Evolutionary conservation across 2,329 filamentous ascomycete species (phyloP).

Genomic region (Pestalotiopsis sp.): DNA sequence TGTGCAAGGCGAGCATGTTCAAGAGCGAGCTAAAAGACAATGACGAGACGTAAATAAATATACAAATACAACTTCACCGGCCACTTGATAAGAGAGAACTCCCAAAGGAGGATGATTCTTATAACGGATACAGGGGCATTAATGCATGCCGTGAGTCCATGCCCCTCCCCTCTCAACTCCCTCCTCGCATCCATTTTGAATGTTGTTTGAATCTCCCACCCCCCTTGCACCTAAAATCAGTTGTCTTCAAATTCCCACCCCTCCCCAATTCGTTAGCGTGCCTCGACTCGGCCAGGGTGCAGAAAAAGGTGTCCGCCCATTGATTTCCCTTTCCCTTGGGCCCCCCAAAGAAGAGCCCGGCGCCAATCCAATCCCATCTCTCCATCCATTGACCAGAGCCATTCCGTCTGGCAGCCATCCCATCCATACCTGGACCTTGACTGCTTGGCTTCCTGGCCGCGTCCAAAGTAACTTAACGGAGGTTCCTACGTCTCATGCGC

Average conservation of each 20-base stretch:
- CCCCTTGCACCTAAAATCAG: background rate
- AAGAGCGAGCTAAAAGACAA: background rate
- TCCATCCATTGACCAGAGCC: background rate
- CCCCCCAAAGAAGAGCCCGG: background rate
- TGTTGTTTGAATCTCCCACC: background rate
- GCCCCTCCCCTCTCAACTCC: no score
- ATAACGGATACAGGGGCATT: no score
- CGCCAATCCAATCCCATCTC: background rate
- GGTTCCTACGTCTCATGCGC: background rate
- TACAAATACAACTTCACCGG: background rate
- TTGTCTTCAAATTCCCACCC: background rate
- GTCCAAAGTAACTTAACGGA: background rate
- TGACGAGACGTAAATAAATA: background rate
- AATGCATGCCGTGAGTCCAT: no score
- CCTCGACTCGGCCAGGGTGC: slow-evolving; percentile 6
- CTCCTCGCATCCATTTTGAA: background rate
- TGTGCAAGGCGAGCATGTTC: background rate
- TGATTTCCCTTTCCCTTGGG: background rate
- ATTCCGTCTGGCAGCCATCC: background rate
- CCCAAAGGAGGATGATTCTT: background rate
- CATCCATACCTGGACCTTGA: no score
- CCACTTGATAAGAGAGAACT: background rate
- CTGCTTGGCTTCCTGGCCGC: no score
- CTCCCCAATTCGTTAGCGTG: slow-evolving; percentile 6
- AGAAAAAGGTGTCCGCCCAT: background rate